These are phyloP conservation scores for Phytophthora constricta DNA, from an alignment of 352 stramenopile genomes.

Conservation along the genomic window DNA sequence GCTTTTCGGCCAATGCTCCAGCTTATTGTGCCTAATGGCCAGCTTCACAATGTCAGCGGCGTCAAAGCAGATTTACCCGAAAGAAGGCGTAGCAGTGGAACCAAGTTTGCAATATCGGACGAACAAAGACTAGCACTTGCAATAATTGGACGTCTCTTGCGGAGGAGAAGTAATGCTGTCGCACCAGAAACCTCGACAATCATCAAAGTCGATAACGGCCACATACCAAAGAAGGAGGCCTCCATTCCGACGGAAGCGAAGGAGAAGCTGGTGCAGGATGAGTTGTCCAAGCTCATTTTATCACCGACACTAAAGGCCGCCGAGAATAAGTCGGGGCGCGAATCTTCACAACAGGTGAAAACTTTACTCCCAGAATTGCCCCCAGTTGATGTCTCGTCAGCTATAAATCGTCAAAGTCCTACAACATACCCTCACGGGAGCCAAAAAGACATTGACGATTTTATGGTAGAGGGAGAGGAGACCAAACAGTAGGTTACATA, in stretches of 20 bases:
- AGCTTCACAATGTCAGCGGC: slow-evolving; percentile 31
- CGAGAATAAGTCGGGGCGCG: slow-evolving; percentile 7
- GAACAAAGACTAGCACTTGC: slow-evolving; percentile 15
- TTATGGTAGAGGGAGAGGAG: too few species aligned
- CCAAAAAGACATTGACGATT: background rate
- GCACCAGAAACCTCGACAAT: background rate
- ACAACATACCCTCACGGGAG: background rate
- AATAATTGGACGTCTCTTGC: slow-evolving; percentile 27
- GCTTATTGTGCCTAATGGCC: slow-evolving; percentile 62
- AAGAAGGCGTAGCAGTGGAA: slow-evolving; percentile 6
- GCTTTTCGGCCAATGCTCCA: slow-evolving; percentile 55
- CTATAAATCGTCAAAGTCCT: background rate
- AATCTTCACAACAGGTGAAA: slow-evolving; percentile 3
- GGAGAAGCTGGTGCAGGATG: slow-evolving; percentile 14
- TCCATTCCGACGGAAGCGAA: slow-evolving; percentile 4
- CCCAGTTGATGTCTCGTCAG: background rate
- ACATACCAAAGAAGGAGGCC: slow-evolving; percentile 14
- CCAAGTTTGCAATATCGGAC: background rate
- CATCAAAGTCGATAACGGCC: slow-evolving; percentile 1
- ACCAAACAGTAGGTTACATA: too few species aligned
- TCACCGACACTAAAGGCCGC: slow-evolving; percentile 10
- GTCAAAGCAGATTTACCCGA: slow-evolving; percentile 4
- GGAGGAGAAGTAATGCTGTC: slow-evolving; percentile 15
- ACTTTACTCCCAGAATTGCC: background rate
- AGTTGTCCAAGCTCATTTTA: slow-evolving; percentile 8